Percentiles rank a stretch among this genome's conserved stretches.
Evolutionary conservation across 2,329 filamentous ascomycete genomes (phyloP).

Genomic region (Corinectria fuckeliana): DNA sequence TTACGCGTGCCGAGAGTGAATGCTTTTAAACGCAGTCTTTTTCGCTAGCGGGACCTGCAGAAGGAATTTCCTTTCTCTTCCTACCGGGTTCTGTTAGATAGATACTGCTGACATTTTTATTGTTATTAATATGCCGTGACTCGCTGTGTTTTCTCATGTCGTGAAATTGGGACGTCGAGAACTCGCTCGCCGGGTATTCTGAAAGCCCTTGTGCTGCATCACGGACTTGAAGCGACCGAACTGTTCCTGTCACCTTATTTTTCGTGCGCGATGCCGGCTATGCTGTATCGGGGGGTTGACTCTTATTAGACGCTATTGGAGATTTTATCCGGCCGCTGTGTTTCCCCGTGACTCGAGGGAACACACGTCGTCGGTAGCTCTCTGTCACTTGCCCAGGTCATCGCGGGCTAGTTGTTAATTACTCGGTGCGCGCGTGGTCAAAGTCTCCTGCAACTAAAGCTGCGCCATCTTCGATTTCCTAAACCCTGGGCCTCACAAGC

Average conservation of each 20-base stretch:
- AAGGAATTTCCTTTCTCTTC: constrained; percentile 38
- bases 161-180: no score
- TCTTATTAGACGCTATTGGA: not conserved
- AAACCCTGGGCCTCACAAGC: constrained; percentile 20
- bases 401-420: constrained; percentile 18
- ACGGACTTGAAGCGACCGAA: no score
- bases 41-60: constrained; percentile 97
- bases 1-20: constrained; percentile 84
- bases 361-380: constrained; percentile 7
- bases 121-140: constrained; percentile 5
- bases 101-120: constrained; percentile 82
- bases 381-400: constrained; percentile 1
- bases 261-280: not conserved
- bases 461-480: constrained; percentile 19
- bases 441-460: not conserved
- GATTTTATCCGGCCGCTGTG: not conserved
- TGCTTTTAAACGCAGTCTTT: constrained; percentile 71
- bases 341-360: constrained; percentile 1
- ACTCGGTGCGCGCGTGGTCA: not conserved
- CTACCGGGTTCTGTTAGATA: constrained; percentile 96
- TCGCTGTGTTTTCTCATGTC: no score
- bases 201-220: no score
- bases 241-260: no score
- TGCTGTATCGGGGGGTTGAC: not conserved
- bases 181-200: no score